Evolutionary conservation across 257 asterid genomes (phyloP), one percentile per base, ranked within the genome.

Genomic region (Penstemon newberryi): DNA sequence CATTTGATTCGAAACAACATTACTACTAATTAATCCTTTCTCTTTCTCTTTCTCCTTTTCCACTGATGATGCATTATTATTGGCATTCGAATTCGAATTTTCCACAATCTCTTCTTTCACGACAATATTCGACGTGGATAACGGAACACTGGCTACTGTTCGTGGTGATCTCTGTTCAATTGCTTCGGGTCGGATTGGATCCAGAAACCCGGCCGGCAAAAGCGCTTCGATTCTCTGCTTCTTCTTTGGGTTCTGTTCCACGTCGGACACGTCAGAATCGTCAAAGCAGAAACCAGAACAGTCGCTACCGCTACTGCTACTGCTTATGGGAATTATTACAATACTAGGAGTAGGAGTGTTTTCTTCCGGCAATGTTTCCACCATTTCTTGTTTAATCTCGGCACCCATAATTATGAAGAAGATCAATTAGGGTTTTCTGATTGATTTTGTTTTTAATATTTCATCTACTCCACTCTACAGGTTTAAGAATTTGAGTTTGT

Each of bases 171-270:
- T 25, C 33, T 25, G 33, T 25, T 25, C 33, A 25, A 25, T 2
- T 25, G 33, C 79, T 50, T 58, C 70, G 0, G 73, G 73, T 0
- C 62, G 49, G 19, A 85, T 77, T 11, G 94, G 96, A 18, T 89
- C 95, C 1, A 89, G 95, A 84, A 89, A 89, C 4, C 95, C 92
- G 0, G 76, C 50, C 4, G 92, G 95, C 76, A 87, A 63, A 33
- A 81, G 75, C 6, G 66, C 15, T 4, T 77, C 82, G 3, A 69
- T 47, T 12, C 46, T 75, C 67, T 45, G 77, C 78, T 69, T 89
- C 85, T 80, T 83, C 38, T 47, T 78, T 4, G 72, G 66, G 51
- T 4, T 57, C 1, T 15, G 9, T 8, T 60, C 66, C 6, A 52
- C 42, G 52, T 51, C 75, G n/a, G 66, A 70, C 6, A 59, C 79